These are phyloP conservation scores for Geum urbanum DNA, from an alignment of 306 rosid species.

Conservation along the genomic window DNA sequence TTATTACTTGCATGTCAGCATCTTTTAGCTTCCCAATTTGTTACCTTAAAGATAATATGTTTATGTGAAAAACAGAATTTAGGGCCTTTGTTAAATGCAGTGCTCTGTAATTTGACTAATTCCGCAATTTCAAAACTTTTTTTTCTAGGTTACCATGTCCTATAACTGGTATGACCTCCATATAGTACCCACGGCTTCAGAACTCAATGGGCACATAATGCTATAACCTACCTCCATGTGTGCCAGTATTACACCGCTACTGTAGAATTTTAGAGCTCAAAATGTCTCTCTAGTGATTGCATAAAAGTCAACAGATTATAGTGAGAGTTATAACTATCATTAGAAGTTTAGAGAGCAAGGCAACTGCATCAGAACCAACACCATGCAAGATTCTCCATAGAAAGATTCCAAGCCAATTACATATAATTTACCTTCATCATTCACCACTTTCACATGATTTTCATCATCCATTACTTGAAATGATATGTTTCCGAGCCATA, in stretches of 20 bases:
- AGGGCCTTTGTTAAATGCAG: neutral
- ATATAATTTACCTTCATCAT: conserved; percentile 67
- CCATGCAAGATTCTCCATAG: conserved; percentile 8
- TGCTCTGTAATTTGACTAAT: neutral
- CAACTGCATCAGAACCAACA: conserved; percentile 15
- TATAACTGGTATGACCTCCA: neutral
- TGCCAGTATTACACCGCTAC: neutral
- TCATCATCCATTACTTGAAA: conserved; percentile 58
- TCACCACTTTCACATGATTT: conserved; percentile 68
- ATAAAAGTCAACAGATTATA: neutral
- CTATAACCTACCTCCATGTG: neutral
- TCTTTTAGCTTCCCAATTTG: conserved; percentile 4
- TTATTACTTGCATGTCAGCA: conserved; percentile 15
- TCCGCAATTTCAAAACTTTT: neutral
- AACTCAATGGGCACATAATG: neutral
- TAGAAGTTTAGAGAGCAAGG: neutral
- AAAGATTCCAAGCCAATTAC: conserved; percentile 12
- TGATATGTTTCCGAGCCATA: conserved; percentile 96
- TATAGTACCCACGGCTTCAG: neutral
- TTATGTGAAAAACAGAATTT: neutral
- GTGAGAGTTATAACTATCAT: neutral
- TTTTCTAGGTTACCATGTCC: neutral
- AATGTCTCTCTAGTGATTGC: neutral
- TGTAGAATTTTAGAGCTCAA: neutral
- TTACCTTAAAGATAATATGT: neutral